Evolutionary conservation across 2,329 filamentous ascomycete species (phyloP), one percentile per base, ranked within the genome.

Genomic region (Curvularia hawaiiensis): DNA sequence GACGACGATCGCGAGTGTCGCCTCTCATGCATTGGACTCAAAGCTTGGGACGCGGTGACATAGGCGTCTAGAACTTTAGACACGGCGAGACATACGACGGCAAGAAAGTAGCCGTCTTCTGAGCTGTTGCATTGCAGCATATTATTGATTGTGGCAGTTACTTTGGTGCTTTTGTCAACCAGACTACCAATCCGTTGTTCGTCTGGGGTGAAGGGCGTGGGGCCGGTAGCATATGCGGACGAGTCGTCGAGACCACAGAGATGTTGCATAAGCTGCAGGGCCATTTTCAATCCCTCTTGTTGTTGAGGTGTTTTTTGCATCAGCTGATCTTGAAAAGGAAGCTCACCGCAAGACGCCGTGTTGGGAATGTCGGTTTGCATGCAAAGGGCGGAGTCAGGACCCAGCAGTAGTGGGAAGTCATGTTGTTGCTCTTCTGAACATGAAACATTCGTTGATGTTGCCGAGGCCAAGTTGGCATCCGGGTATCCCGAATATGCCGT

Each of bases 1-100:
- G 46, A 49, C 2, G 22, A 35, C 1, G 46, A 49, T 7, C 14
- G 16, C 3, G 28, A 46, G 12, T 20, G 16, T 38, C 35, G 16
- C 16, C n/a, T 18, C 3, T 39, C 22, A 7, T 28, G 22, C 16
- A 31, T 9, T 20, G 16, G 11, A 49, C 33, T 18, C 12, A 39
- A 8, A 5, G 33, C 18, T 3, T 26, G 31, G 7, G 33, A 35
- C n/a, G 33, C 46, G 4, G 22, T 14, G 12, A 49, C 46, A 14
- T 39, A 39, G 24, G 46, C 33, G 20, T 49, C 46, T 6, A 49
- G 46, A 6, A 39, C 46, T 14, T 49, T 49, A 8, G 46, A 49
- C 46, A 49, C 39, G 14, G 30, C 16, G n/a, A 49, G 35, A n/a
- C 46, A 49, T 8, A 49, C 46, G 35, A 39, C 14, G 7, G 33